Evolutionary conservation across 2,329 filamentous ascomycete species (phyloP).

Genomic region (Alternaria gaisen): DNA sequence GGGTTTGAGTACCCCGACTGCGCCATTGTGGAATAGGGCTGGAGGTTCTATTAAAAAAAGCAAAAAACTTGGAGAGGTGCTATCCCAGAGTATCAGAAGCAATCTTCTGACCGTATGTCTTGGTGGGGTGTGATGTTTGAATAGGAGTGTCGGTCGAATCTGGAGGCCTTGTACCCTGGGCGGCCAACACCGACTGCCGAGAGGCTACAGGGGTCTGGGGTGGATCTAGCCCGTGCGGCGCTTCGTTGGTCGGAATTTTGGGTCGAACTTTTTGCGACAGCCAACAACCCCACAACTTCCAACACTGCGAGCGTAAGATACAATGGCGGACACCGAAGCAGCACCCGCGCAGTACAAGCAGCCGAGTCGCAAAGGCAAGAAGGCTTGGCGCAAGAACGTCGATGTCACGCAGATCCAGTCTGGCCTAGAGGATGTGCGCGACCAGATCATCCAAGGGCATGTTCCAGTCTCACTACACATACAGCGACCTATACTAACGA

Average conservation of each 20-base stretch:
- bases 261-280: constrained; percentile 26
- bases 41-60: constrained; percentile 4
- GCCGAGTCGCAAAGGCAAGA: constrained; percentile 95
- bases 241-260: constrained; percentile 21
- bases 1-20: constrained; percentile 92
- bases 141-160: constrained; percentile 35
- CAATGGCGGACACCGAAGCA: constrained; percentile 45
- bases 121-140: constrained; percentile 26
- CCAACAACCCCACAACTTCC: constrained; percentile 20
- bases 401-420: constrained; percentile 86
- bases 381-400: constrained; percentile 98
- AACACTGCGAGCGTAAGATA: constrained; percentile 9
- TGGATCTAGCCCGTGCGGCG: constrained; percentile 20
- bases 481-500: constrained; percentile 20
- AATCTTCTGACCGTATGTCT: constrained; percentile 11
- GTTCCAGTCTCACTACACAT: constrained; percentile 5
- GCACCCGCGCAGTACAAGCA: constrained; percentile 86
- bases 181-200: constrained; percentile 23
- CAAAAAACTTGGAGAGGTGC: background rate
- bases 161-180: constrained; percentile 27
- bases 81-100: constrained; percentile 6
- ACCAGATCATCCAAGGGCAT: constrained; percentile 92
- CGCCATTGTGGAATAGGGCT: constrained; percentile 71
- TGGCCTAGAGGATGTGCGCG: constrained; percentile 83
- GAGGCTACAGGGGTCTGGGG: constrained; percentile 12